Evolutionary conservation across 2,329 filamentous ascomycete species (phyloP).

Genomic region (Ophiostoma sp.): DNA sequence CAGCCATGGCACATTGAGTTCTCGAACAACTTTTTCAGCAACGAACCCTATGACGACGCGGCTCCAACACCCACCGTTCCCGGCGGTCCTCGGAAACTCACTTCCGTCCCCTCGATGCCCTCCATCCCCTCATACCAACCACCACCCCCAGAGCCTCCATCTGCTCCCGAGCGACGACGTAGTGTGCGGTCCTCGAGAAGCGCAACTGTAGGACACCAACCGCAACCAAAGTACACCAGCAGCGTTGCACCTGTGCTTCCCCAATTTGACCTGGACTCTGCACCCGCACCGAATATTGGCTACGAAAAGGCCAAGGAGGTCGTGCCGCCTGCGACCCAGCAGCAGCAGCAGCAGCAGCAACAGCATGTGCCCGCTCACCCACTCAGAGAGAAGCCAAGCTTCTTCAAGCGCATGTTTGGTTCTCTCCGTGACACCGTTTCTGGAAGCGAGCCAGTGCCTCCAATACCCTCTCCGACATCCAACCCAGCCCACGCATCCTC

Average conservation of each 20-base stretch:
- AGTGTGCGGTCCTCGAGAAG: slow-evolving; percentile 55
- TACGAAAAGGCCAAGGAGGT: slow-evolving; percentile 55
- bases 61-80: slow-evolving; percentile 83
- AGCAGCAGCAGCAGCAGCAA: slow-evolving; percentile 21
- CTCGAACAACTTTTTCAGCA: slow-evolving; percentile 42
- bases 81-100: slow-evolving; percentile 60
- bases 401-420: slow-evolving; percentile 90
- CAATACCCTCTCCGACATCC: slow-evolving; percentile 23
- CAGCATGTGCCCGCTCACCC: slow-evolving; percentile 18
- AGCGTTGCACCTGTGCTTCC: slow-evolving; percentile 27
- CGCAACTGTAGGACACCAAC: slow-evolving; percentile 36
- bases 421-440: slow-evolving; percentile 53
- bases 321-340: slow-evolving; percentile 36
- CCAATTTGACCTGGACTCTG: slow-evolving; percentile 44
- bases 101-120: slow-evolving; percentile 35
- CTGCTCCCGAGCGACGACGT: slow-evolving; percentile 45
- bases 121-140: slow-evolving; percentile 37
- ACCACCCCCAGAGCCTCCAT: slow-evolving; percentile 37
- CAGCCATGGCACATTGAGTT: slow-evolving; percentile 45
- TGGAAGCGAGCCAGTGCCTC: slow-evolving; percentile 22
- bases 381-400: slow-evolving; percentile 64
- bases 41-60: slow-evolving; percentile 63
- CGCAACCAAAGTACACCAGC: slow-evolving; percentile 31
- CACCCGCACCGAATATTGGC: slow-evolving; percentile 53
- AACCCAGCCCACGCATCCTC: slow-evolving; percentile 34